phyloP scores from a whole-genome alignment of 768 basidiomycete species.

The Lepiota venenata region DNA sequence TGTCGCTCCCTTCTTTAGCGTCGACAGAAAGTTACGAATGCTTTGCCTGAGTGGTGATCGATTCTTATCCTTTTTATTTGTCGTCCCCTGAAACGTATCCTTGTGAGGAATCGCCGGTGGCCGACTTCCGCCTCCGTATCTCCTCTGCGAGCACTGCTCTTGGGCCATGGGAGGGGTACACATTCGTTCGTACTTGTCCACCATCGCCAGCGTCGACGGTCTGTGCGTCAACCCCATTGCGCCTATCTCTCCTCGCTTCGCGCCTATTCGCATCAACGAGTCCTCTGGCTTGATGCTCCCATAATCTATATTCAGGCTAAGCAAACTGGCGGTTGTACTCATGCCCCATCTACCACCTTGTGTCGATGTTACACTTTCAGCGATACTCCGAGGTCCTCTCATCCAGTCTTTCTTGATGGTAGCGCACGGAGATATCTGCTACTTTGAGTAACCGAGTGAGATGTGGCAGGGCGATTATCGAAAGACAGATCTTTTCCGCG shows the following conservation, averaged over 20 bases:
- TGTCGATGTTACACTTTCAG: neutral
- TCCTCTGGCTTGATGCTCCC: neutral
- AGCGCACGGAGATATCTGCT: neutral
- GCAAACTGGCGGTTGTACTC: neutral
- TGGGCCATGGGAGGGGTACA: neutral
- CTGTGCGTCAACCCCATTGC: neutral
- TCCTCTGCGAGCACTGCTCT: neutral
- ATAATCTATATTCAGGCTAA: neutral
- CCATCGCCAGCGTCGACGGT: neutral
- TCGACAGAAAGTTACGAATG: slow-evolving; percentile 14
- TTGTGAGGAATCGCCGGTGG: neutral
- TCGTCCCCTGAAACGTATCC: neutral
- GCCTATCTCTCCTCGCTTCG: neutral
- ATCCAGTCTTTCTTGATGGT: neutral
- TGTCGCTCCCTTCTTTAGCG: slow-evolving; percentile 18
- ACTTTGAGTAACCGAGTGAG: too few relatives aligned
- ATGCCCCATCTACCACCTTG: neutral
- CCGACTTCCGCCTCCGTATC: neutral
- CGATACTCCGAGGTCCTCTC: slow-evolving; percentile 6
- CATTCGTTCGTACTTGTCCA: slow-evolving; percentile 2
- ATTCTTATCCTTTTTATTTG: slow-evolving; percentile 9
- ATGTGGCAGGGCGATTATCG: too few relatives aligned
- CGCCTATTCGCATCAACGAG: neutral
- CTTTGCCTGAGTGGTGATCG: slow-evolving; percentile 11
- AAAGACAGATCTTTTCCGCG: too few relatives aligned